Percentiles rank a stretch among this genome's conserved stretches.
Conservation (phyloP, 352 stramenopile genomes). For the Phytophthora macrochlamydospora region DNA sequence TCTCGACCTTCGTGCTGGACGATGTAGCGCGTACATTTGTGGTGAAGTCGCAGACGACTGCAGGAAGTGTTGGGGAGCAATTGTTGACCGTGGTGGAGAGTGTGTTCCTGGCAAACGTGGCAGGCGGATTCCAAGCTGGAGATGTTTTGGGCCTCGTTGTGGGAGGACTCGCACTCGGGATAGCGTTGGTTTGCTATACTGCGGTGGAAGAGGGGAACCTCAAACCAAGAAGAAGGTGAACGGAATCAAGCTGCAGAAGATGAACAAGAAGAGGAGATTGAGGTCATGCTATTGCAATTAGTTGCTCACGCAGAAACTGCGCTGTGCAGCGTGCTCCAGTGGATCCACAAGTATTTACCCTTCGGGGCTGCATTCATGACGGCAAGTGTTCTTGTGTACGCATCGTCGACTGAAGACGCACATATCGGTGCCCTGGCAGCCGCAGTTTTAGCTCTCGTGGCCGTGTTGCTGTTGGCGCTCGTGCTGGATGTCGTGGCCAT, state of each 20-base stretch:
- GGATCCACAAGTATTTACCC: conserved; percentile 44
- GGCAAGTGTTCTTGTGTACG: conserved; percentile 42
- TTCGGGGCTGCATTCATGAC: conserved; percentile 53
- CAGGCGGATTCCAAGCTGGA: conserved; percentile 27
- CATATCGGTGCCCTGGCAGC: conserved; percentile 20
- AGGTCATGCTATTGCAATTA: conserved; percentile 54
- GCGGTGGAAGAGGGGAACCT: neutral
- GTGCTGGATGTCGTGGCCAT: conserved; percentile 45
- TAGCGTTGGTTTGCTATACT: conserved; percentile 33
- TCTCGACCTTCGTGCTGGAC: conserved; percentile 54
- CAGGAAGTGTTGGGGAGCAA: conserved; percentile 34
- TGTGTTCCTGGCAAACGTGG: conserved; percentile 39
- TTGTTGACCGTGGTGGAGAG: conserved; percentile 30
- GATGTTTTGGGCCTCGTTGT: conserved; percentile 47
- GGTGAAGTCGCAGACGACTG: conserved; percentile 17
- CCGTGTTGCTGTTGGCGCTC: conserved; percentile 53
- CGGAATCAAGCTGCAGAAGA: conserved; percentile 1
- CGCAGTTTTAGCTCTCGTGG: conserved; percentile 44
- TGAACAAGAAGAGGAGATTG: conserved; percentile 13
- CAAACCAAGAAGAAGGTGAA: neutral
- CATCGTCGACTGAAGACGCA: conserved; percentile 4
- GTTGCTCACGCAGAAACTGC: conserved; percentile 48
- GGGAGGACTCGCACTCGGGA: conserved; percentile 34
- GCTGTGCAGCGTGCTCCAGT: conserved; percentile 44
- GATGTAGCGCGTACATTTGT: conserved; percentile 45